Evolutionary conservation across 2,329 filamentous ascomycete genomes (phyloP).

Genomic region (Microdochium bolleyi): DNA sequence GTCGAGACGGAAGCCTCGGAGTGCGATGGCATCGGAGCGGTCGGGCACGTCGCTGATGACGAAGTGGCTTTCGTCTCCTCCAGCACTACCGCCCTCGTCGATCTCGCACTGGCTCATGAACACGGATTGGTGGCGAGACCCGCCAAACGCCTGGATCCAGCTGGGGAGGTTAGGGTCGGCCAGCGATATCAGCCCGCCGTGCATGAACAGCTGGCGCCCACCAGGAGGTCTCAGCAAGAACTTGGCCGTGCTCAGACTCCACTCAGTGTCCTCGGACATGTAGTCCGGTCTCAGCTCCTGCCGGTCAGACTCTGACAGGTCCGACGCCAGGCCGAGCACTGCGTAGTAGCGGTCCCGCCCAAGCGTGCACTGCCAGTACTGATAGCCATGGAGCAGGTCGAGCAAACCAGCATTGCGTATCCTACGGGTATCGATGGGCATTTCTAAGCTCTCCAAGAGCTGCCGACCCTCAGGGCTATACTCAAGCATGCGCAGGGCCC

Average conservation of each 20-base stretch:
- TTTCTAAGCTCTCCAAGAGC: neutral
- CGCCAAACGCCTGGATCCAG: neutral
- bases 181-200: neutral
- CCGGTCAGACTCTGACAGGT: neutral
- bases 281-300: neutral
- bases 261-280: neutral
- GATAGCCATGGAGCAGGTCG: neutral
- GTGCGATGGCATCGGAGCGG: neutral
- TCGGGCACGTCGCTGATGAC: neutral
- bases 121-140: neutral
- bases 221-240: neutral
- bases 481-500: neutral
- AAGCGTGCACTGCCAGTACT: neutral
- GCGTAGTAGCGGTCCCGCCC: neutral
- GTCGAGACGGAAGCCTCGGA: neutral
- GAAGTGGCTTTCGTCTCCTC: neutral
- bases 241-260: neutral
- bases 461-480: neutral
- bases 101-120: neutral
- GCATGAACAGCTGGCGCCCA: neutral
- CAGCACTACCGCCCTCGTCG: neutral
- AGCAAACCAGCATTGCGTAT: neutral
- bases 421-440: neutral
- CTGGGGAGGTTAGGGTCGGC: neutral
- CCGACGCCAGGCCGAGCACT: neutral